Evolutionary conservation across 768 basidiomycete genomes (phyloP).

Genomic region (Psilocybe azurescens): DNA sequence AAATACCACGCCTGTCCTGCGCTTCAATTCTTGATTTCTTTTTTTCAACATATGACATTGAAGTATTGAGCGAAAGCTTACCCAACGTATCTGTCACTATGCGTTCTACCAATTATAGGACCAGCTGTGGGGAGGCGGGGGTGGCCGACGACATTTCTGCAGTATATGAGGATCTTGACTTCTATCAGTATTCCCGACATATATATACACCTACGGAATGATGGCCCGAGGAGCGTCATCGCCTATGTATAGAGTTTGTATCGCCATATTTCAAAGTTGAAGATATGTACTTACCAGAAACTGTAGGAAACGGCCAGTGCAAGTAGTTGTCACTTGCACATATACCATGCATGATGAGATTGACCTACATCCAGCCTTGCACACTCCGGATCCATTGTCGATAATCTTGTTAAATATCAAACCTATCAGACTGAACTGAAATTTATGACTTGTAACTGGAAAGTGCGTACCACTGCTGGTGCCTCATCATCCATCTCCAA

Average conservation of each 20-base stretch:
- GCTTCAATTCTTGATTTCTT: constrained; percentile 29
- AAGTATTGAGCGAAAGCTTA: constrained; percentile 38
- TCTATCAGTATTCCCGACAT: too few species aligned
- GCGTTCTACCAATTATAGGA: constrained; percentile 97
- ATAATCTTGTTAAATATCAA: too few species aligned
- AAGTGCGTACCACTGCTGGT: too few species aligned
- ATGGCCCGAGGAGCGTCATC: constrained; percentile 93
- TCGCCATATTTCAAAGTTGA: too few species aligned
- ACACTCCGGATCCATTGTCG: too few species aligned
- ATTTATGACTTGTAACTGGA: too few species aligned
- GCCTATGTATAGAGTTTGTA: constrained; percentile 62
- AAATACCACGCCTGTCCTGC: constrained; percentile 82
- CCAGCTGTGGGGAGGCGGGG: constrained; percentile 80
- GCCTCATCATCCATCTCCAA: too few species aligned
- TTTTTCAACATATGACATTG: neutral
- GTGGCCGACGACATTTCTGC: constrained; percentile 94
- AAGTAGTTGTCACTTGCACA: too few species aligned
- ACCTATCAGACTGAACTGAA: too few species aligned
- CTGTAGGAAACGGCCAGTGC: constrained; percentile 37
- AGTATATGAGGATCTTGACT: too few species aligned
- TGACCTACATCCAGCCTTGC: too few species aligned
- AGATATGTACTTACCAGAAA: constrained; percentile 56
- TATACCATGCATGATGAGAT: too few species aligned
- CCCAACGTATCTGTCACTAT: constrained; percentile 97
- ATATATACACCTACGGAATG: constrained; percentile 78